Evolutionary conservation across 805 yeast species (phyloP), one percentile per base, ranked within the genome.

Genomic region (Starmerella stellata): DNA sequence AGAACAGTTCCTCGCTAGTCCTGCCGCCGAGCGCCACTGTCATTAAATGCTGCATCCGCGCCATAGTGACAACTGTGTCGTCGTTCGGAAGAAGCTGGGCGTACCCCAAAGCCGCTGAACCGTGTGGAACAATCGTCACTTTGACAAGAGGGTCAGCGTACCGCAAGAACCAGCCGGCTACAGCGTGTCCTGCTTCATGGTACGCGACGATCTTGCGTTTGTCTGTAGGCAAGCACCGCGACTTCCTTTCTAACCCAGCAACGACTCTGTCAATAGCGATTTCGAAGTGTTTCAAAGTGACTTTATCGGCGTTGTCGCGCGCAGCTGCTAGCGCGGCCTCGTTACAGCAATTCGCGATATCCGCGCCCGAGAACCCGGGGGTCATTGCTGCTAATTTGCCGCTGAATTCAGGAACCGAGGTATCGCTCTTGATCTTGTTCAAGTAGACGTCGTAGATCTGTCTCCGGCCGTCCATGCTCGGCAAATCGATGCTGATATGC

Each of bases 101-200:
- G 57, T 85, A 83, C n/a, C 95, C 95, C 40, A 83, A 64, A 13
- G 94, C 93, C 37, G 93, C 94, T 58, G 78, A 80, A 18, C 95
- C 95, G 58, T 93, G 73, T 41, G 95, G 95, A 44, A 83, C 80
- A 49, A 83, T 83, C 17, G 93, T 78, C n/a, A 83, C 95, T 59
- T 83, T 83, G 42, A 85, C 69, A 43, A 83, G 63, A 5, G 95
- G 95, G 56, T 83, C 93, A 9, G 95, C 95, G 61, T 63, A 74
- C 60, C 74, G 70, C 53, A 83, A 65, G 55, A 65, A 81, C 95
- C 95, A 85, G 18, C 95, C 95, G 60, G 94, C 79, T 36, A 83
- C 77, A 3, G 95, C 95, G 57, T 83, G 95, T 0, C 95, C 95
- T 2, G 95, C 95, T 61, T 83, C 95, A 58, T 83, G 95, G 55